Evolutionary conservation across 176 grass and related monocot genomes (phyloP), one percentile per base, ranked within the genome.

Genomic region (Guadua angustifolia): DNA sequence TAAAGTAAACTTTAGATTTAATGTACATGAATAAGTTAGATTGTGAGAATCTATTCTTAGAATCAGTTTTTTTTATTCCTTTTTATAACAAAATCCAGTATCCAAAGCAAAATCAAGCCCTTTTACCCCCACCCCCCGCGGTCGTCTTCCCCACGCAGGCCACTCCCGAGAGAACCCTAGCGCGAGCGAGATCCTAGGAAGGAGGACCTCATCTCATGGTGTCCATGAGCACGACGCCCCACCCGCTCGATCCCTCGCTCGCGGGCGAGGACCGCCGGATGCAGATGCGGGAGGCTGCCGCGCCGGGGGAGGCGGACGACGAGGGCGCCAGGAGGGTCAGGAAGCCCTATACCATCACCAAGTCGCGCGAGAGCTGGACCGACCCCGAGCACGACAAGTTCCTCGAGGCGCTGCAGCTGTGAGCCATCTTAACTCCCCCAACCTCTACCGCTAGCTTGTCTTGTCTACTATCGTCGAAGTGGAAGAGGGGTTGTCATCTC

Each of bases 371-470:
- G 83, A 89, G 71, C 77, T 89, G 88, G 88, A 89, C 83, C 10
- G 88, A 89, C 2, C 88, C 88, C 44, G 88, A 89, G 71, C 88
- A 89, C 88, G 88, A 82, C 83, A 86, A 77, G 83, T 89, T 89
- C 63, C 77, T 89, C 82, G 82, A 89, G 83, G 88, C 88, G 64
- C 88, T 89, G 24, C 83, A 82, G 24, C 78, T 89, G 83, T 89
- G 6, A 77, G 70, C 15, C 19, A 22, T 22, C 55, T 22, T n/a
- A 16, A 16, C 5, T 7, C 33, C 0, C 2, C 7, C 13, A 12
- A 2, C 45, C 21, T 6, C 3, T 58, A 4, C 21, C 19, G 0
- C 21, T 4, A 9, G 9, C 56, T 22, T 11, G 21, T 22, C 55
- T 24, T 10, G 8, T 24, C 57, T 24, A 8, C 14, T 56, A 56